Conservation (phyloP, 768 basidiomycete genomes). For the Calocybe cyanea region DNA sequence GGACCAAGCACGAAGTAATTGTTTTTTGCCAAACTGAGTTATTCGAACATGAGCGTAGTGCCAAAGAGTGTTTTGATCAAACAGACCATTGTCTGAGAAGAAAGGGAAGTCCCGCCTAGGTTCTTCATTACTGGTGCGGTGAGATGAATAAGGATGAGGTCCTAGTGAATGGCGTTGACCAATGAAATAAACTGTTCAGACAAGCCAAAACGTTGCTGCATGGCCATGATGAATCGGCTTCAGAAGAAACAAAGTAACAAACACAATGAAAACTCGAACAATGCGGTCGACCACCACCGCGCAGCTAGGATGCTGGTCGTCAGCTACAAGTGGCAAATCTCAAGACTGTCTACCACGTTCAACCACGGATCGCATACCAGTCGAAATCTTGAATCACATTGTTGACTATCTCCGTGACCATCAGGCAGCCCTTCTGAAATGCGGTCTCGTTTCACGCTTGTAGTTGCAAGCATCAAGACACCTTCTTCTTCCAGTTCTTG, state of each 20-base stretch:
- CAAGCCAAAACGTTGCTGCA: slow-evolving; percentile 17
- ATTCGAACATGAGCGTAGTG: too few species aligned
- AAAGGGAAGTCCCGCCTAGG: slow-evolving; percentile 61
- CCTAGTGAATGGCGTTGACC: slow-evolving; percentile 70
- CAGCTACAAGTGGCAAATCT: too few species aligned
- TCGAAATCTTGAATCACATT: slow-evolving; percentile 5
- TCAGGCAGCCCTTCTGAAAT: background rate
- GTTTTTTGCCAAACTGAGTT: slow-evolving; percentile 60
- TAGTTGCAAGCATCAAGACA: slow-evolving; percentile 11
- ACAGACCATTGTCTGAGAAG: slow-evolving; percentile 75
- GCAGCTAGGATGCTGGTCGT: too few species aligned
- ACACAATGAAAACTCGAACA: too few species aligned
- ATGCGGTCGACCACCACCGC: too few species aligned
- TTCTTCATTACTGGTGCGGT: slow-evolving; percentile 70
- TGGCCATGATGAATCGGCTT: too few species aligned
- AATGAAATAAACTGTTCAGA: slow-evolving; percentile 60
- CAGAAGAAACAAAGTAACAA: too few species aligned
- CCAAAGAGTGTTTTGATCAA: background rate
- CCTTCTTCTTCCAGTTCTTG: too few species aligned
- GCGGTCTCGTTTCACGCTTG: slow-evolving; percentile 7
- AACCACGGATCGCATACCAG: background rate
- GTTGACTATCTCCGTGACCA: slow-evolving; percentile 8
- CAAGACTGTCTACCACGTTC: background rate
- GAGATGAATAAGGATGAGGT: slow-evolving; percentile 75
- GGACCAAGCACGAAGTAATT: slow-evolving; percentile 67